phyloP scores from a whole-genome alignment of 495 filamentous ascomycete genomes.

The Penicillium bovifimosum region DNA sequence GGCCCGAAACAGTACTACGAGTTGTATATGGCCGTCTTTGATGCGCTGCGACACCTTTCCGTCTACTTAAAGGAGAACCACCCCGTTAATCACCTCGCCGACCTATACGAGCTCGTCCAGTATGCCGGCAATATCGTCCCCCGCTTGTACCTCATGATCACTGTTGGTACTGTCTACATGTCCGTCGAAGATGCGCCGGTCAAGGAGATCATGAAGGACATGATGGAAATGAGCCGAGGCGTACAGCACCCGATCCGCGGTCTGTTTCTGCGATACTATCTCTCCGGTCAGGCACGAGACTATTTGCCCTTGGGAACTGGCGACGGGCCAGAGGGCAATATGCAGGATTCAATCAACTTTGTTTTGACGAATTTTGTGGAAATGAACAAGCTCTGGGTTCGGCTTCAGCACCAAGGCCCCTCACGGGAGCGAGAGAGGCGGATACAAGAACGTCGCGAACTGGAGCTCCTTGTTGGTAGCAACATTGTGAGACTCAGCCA shows the following conservation, averaged over 20 bases:
- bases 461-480: slow-evolving; percentile 91
- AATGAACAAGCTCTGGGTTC: slow-evolving; percentile 99
- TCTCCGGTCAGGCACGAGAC: slow-evolving; percentile 89
- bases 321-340: slow-evolving; percentile 89
- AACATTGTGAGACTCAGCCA: slow-evolving; percentile 94
- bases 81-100: slow-evolving; percentile 94
- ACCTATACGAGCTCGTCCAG: slow-evolving; percentile 97
- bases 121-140: slow-evolving; percentile 99
- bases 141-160: slow-evolving; percentile 96
- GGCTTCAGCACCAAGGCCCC: slow-evolving; percentile 94
- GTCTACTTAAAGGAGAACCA: slow-evolving; percentile 95
- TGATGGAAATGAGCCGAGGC: slow-evolving; percentile 99
- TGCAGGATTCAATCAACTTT: slow-evolving; percentile 96
- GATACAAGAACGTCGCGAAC: slow-evolving; percentile 89
- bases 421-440: slow-evolving; percentile 89
- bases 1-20: slow-evolving; percentile 99
- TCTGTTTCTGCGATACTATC: slow-evolving; percentile 90
- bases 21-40: slow-evolving; percentile 98
- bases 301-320: slow-evolving; percentile 72
- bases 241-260: slow-evolving; percentile 95
- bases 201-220: slow-evolving; percentile 99
- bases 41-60: slow-evolving; percentile 92
- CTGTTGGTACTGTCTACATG: slow-evolving; percentile 98
- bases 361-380: slow-evolving; percentile 98
- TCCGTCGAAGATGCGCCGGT: slow-evolving; percentile 95